Evolutionary conservation across 106 monocot genomes (phyloP).

Genomic region (Cymbidium sinense): DNA sequence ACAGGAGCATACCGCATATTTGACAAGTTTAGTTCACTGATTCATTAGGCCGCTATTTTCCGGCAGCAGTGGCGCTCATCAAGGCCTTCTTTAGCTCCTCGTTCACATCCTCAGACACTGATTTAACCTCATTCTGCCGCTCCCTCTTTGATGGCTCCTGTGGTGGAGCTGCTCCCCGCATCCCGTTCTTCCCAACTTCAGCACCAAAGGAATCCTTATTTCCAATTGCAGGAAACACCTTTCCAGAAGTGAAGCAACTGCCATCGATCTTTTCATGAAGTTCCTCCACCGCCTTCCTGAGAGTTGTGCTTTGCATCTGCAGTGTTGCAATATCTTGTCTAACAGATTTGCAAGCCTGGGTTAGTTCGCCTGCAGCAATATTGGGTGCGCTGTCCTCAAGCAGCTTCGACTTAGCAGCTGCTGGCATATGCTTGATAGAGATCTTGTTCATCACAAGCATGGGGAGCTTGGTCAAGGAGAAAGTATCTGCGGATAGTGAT

Average conservation of each 20-base stretch:
- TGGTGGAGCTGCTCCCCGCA: neutral
- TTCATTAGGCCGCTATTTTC: neutral
- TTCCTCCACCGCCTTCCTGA: constrained; percentile 29
- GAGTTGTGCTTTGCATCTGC: constrained; percentile 32
- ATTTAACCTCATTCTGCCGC: neutral
- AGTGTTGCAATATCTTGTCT: constrained; percentile 35
- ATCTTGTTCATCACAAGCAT: constrained; percentile 74
- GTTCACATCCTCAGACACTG: constrained; percentile 7
- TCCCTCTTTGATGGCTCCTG: neutral
- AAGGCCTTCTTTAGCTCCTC: constrained; percentile 43
- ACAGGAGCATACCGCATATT: neutral
- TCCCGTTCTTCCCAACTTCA: neutral
- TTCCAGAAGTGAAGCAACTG: neutral
- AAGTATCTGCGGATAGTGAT: constrained; percentile 12
- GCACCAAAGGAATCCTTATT: neutral
- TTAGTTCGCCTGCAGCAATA: neutral
- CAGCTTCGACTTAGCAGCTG: neutral
- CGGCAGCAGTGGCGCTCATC: constrained; percentile 1
- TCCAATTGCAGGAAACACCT: neutral
- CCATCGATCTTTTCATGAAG: neutral
- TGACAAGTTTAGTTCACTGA: neutral
- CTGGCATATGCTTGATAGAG: constrained; percentile 39
- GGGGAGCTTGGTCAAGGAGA: constrained; percentile 45
- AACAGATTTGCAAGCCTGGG: constrained; percentile 12
- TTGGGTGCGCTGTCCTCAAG: neutral